Evolutionary conservation across 257 asterid genomes (phyloP), one percentile per base, ranked within the genome.

Genomic region (Nicotiana tabacum): DNA sequence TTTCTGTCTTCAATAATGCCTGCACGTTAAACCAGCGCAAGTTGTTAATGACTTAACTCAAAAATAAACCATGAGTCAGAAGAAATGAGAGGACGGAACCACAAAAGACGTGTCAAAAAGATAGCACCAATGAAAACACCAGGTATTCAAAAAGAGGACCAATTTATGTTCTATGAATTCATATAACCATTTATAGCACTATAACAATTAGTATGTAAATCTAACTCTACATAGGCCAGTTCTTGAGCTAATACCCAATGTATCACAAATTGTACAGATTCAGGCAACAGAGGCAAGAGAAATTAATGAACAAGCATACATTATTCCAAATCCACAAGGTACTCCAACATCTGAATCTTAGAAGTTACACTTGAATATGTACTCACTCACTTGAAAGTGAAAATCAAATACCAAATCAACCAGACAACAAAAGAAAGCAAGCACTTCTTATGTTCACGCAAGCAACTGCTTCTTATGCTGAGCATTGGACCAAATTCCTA

Each of bases 1-100:
- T 90, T 61, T 89, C 95, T 0, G 96, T 89, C 94, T 90, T 92
- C 93, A 92, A 82, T 62, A 92, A 90, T 27, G 86, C 95, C 97
- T 94, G 77, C 81, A 89, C 66, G 5, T 58, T 16, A 13, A 46
- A 48, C 18, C 24, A 6, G 18, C 5, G 18, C 55, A 68, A 68
- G 77, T 35, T 9, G 53, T 68, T 18, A 16, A 17, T 35, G 48
- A 39, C 9, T 39, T 39, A 43, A 43, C 11, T 32, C 77, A 9
- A 67, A 9, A 8, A 33, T 4, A 35, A 33, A 68, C 53, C 30
- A 18, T 0, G 77, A 68, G 56, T 37, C 53, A 9, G 7, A 11
- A 53, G 15, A 18, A 37, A 2, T 18, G 17, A 68, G 55, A 4
- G 5, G 68, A 27, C 17, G 2, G 27, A 62, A 62, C 33, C 37